Conservation (phyloP, 192 early-diverging fungal species). For the Diversispora eburnea region DNA sequence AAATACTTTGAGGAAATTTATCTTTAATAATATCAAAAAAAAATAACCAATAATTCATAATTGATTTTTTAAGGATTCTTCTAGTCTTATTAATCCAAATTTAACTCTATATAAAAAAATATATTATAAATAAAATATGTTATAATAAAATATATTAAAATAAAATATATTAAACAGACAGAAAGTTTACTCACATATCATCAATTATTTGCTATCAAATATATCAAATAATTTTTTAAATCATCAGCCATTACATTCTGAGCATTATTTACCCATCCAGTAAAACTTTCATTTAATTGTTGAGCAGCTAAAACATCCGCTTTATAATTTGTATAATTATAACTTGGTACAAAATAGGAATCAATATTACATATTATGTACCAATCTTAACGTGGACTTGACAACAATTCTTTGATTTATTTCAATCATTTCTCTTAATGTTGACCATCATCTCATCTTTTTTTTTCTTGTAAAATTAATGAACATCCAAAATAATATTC, state of each 20-base stretch:
- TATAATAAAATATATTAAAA: neutral
- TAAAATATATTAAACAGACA: too few species aligned
- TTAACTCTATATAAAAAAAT: neutral
- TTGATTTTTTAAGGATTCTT: slow-evolving; percentile 19
- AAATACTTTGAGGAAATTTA: slow-evolving; percentile 37
- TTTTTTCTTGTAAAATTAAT: slow-evolving; percentile 18
- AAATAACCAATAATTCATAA: slow-evolving; percentile 26
- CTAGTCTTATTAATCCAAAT: neutral
- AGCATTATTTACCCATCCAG: slow-evolving; percentile 19
- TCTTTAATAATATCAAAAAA: slow-evolving; percentile 30
- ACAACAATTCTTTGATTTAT: slow-evolving; percentile 37
- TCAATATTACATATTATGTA: slow-evolving; percentile 31
- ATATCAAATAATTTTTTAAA: slow-evolving; percentile 16
- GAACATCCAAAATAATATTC: slow-evolving; percentile 35
- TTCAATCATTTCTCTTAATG: slow-evolving; percentile 38
- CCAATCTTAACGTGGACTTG: slow-evolving; percentile 32
- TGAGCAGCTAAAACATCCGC: slow-evolving; percentile 9
- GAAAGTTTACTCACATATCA: slow-evolving; percentile 33
- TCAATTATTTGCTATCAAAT: slow-evolving; percentile 40
- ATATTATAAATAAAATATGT: neutral
- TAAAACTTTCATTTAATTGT: slow-evolving; percentile 33
- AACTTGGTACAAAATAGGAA: slow-evolving; percentile 36
- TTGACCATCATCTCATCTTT: slow-evolving; percentile 31
- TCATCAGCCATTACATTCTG: slow-evolving; percentile 7
- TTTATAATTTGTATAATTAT: slow-evolving; percentile 31